Percentiles rank a stretch among this genome's conserved stretches.
Evolutionary conservation across 768 basidiomycete genomes (phyloP).

Genomic region (Butyriboletus loyo): DNA sequence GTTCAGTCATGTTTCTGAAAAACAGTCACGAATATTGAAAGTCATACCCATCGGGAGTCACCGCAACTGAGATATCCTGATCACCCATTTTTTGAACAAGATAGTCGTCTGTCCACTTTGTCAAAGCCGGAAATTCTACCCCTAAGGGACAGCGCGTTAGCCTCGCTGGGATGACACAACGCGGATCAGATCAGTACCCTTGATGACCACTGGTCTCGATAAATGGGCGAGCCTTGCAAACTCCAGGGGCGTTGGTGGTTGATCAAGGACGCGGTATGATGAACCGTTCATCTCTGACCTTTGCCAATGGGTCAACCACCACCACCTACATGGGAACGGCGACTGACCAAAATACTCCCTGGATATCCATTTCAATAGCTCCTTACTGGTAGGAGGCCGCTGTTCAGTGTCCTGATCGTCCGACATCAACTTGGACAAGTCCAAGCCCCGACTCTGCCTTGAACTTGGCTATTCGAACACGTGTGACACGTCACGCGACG

Average conservation of each 20-base stretch:
- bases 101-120: conserved; percentile 66
- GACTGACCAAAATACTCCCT: conserved; percentile 35
- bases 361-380: conserved; percentile 35
- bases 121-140: conserved; percentile 42
- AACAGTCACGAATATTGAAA: neutral
- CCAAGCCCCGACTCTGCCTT: neutral
- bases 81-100: conserved; percentile 55
- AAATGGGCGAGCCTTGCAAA: conserved; percentile 67
- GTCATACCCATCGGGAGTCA: conserved; percentile 79
- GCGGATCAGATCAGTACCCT: conserved; percentile 41
- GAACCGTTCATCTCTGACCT: conserved; percentile 57
- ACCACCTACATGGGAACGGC: neutral
- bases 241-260: conserved; percentile 63
- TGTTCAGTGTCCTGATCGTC: conserved; percentile 11
- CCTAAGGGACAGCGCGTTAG: conserved; percentile 35
- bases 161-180: neutral
- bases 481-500: conserved; percentile 29
- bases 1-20: conserved; percentile 13
- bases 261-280: conserved; percentile 45
- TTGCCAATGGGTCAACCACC: neutral
- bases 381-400: conserved; percentile 12
- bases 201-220: conserved; percentile 71
- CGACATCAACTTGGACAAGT: neutral
- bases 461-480: neutral
- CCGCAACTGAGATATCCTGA: conserved; percentile 62